Conservation (phyloP, 805 yeast genomes). For the Zygosaccharomyces bailii region DNA sequence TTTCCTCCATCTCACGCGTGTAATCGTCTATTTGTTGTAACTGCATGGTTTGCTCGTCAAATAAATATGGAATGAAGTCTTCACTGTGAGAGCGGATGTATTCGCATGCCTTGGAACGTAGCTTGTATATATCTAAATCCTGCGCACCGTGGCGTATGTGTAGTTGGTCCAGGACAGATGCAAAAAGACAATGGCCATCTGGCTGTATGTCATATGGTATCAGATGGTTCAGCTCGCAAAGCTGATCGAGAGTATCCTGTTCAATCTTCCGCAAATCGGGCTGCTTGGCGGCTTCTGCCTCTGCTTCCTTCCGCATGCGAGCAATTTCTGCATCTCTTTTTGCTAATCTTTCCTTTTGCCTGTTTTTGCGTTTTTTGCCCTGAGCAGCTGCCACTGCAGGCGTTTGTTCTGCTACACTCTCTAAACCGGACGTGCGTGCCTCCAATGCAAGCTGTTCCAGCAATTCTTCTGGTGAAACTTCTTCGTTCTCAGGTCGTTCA, state of each 20-base stretch:
- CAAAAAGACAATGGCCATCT: conserved; percentile 92
- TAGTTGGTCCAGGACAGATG: conserved; percentile 80
- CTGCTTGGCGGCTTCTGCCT: conserved; percentile 58
- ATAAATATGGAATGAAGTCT: conserved; percentile 74
- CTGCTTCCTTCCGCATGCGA: conserved; percentile 62
- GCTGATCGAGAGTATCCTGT: conserved; percentile 54
- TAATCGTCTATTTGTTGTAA: conserved; percentile 66
- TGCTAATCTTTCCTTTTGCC: conserved; percentile 82
- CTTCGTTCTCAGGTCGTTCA: conserved; percentile 30
- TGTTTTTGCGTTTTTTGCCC: conserved; percentile 52
- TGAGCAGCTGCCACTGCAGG: conserved; percentile 11
- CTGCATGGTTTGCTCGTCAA: conserved; percentile 70
- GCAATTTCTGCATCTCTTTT: conserved; percentile 68
- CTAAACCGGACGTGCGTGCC: conserved; percentile 23
- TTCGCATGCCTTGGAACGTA: conserved; percentile 62
- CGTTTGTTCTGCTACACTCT: conserved; percentile 6
- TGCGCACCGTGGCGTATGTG: conserved; percentile 42
- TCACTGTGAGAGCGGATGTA: conserved; percentile 64
- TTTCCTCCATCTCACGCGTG: conserved; percentile 60
- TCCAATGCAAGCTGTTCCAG: conserved; percentile 55
- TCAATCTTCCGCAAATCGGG: conserved; percentile 74
- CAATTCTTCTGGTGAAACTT: conserved; percentile 61
- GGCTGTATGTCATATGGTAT: conserved; percentile 69
- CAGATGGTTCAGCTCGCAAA: conserved; percentile 50
- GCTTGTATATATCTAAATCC: conserved; percentile 35